These are phyloP conservation scores for Zopfia rhizophila DNA, from an alignment of 2,329 filamentous ascomycete species.

Conservation along the genomic window DNA sequence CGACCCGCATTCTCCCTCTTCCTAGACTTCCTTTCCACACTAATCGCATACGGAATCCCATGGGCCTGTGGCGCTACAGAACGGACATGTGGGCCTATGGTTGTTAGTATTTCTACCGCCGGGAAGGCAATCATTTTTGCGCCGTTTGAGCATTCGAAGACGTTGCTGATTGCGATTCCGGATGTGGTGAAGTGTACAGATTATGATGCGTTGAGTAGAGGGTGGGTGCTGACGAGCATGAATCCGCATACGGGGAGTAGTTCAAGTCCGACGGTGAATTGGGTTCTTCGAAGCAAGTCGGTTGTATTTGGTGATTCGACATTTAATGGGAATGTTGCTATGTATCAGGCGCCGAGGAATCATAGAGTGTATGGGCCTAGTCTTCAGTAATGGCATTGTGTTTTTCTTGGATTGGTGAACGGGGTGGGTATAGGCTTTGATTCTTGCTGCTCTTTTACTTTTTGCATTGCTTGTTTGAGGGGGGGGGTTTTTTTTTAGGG, in stretches of 20 bases:
- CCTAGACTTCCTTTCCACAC: slow-evolving; percentile 27
- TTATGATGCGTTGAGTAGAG: slow-evolving; percentile 36
- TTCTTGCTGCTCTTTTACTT: too few species aligned
- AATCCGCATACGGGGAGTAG: slow-evolving; percentile 34
- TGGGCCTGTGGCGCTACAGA: slow-evolving; percentile 45
- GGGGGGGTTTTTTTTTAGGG: too few species aligned
- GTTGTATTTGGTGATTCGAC: slow-evolving; percentile 51
- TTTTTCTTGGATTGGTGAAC: not conserved
- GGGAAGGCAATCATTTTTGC: slow-evolving; percentile 45
- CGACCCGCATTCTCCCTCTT: slow-evolving; percentile 29
- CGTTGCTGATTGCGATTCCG: slow-evolving; percentile 42
- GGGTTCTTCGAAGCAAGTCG: slow-evolving; percentile 54
- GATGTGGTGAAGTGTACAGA: slow-evolving; percentile 32
- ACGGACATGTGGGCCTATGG: slow-evolving; percentile 42
- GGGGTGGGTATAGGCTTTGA: not conserved
- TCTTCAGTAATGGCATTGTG: too few species aligned
- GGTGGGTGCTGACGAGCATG: slow-evolving; percentile 53
- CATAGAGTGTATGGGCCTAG: too few species aligned
- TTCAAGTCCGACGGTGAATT: slow-evolving; percentile 38
- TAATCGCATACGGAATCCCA: slow-evolving; percentile 44
- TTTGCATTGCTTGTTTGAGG: too few species aligned
- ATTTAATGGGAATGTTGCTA: slow-evolving; percentile 34
- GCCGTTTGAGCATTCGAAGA: slow-evolving; percentile 44
- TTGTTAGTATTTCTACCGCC: slow-evolving; percentile 18
- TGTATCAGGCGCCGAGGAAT: too few species aligned